Evolutionary conservation across 228 moss, liverwort and hornwort genomes (phyloP), one percentile per base, ranked within the genome.

Genomic region (Sphagnum magellanicum): DNA sequence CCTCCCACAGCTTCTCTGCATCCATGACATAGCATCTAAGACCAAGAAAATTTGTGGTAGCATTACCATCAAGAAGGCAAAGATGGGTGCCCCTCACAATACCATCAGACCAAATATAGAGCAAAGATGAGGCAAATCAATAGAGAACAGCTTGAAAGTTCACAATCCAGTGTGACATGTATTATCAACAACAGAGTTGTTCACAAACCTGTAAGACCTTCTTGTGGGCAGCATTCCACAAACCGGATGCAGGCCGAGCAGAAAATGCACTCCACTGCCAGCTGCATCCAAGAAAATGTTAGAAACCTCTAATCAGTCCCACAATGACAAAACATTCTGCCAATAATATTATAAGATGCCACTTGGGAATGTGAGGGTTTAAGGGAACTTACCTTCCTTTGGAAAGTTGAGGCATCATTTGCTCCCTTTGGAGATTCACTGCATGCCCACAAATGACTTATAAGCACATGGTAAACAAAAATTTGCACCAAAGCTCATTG

Each of bases 221-320:
- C 93, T 68, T 84, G 87, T 67, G 94, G 98, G 75, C 94, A 98
- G 73, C 91, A 98, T 73, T 98, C 92, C 68, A 98, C 98, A 70
- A 98, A 86, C 67, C 98, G 94, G 50, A 98, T 98, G 76, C 98
- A 98, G 58, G 98, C 98, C 60, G 98, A 98, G 79, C 86, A 94
- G 76, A 98, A 98, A 67, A 98, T 98, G 60, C 98, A 98, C 78
- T 98, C 98, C 78, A 98, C 98, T 59, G 98, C 98, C 63, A 98
- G 90, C 98, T 98, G 83, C 59, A 75, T 50, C 3, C 55, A 55
- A 8, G 4, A 55, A 12, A 8, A 55, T 55, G 9, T 3, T 12
- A 55, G 55, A 55, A 55, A 12, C 55, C 55, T 55, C 55, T 55
- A 8, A 8, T 8, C 1, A 12, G 55, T 55, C 55, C 32, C 32